Evolutionary conservation across 2,329 filamentous ascomycete species (phyloP), one percentile per base, ranked within the genome.

Genomic region (Botryotinia globosa): DNA sequence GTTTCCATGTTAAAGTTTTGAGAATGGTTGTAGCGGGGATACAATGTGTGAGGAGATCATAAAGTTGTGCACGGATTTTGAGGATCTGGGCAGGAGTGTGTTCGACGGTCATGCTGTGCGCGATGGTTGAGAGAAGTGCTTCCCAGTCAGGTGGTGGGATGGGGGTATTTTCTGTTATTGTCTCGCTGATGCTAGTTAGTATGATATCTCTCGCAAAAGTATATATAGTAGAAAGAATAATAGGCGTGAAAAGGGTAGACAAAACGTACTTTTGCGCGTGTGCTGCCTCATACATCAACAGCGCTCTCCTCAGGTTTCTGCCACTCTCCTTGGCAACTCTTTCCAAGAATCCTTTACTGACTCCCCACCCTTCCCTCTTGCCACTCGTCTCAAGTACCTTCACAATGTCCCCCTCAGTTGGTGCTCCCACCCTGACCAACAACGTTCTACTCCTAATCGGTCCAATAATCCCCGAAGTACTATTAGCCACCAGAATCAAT

Each of bases 91-190:
- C 90, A 0, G 96, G 95, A n/a, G 94, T 94, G 80, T 97, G 93
- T 81, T 99, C 95, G 56, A 92, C 91, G 80, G 98, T 89, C 72
- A 99, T 97, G 78, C 98, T 94, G 79, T 91, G 90, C n/a, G 97
- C 94, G 75, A 97, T 92, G 80, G 97, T 90, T 8, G 88, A 87
- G 77, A 99, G 94, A 74, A 99, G 87, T 0, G 94, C 93, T 81
- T 99, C 96, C 94, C 96, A 99, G 79, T 99, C 96, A 1, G 97
- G 94, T 0, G 95, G 96, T 18, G 95, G 95, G 74, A 99, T 97
- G 7, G 91, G 89, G 4, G 95, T 98, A 75, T 87, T 90, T 76
- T 98, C 94, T 68, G 91, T 92, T 29, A 98, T 90, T 84, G 92
- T 96, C 82, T 98, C 95, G 82, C 95, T 98, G 79, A 54, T 37